Base-by-base conservation (phyloP, 208 protist genomes). In the Leptomonas pyrrhocoris region DNA sequence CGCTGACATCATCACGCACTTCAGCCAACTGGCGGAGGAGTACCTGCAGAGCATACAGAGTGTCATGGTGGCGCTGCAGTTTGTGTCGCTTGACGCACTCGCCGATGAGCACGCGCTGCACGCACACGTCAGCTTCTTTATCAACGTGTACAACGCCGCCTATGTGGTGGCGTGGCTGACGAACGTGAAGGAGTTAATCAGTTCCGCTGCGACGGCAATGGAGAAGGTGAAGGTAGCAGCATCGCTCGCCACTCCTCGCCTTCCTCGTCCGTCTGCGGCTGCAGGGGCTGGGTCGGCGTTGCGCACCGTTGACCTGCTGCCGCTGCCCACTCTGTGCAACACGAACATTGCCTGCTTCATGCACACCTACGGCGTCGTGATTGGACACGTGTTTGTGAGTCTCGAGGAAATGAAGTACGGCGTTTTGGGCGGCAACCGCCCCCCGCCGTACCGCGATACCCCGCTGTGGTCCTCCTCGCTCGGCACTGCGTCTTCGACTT, bases 101-200 rank as follows among this genome's bases (percentile, higher is more conserved):
- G 46, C 56, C 25, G 53, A 60, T 13, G 70, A 62, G 12, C 61
- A 65, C 1, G 43, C 54, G 11, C 28, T 76, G 70, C 70, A 76
- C 46, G 16, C 34, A 28, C 51, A 69, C 61, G 49, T 76, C 45
- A 55, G 38, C 43, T 89, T 69, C 38, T 60, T 73, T 36, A 66
- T 83, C 7, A 94, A 94, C 57, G 45, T 90, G 1, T 94, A 83
- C 72, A 94, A 94, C 67, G 76, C 77, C 36, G 62, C 88, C 21
- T 94, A 91, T 61, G 80, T 90, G 23, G 84, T 85, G 60, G 83
- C 89, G 12, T 94, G 89, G 85, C 55, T 92, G 50, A 60, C 67
- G 31, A 68, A 69, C 23, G 67, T 74, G 48, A 73, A 55, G 56
- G 67, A 70, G 40, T 34, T 74, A 25, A 34, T 62, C n/a, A 61